Base-by-base conservation (phyloP, 768 basidiomycete species). In the Tulasnella sp. region DNA sequence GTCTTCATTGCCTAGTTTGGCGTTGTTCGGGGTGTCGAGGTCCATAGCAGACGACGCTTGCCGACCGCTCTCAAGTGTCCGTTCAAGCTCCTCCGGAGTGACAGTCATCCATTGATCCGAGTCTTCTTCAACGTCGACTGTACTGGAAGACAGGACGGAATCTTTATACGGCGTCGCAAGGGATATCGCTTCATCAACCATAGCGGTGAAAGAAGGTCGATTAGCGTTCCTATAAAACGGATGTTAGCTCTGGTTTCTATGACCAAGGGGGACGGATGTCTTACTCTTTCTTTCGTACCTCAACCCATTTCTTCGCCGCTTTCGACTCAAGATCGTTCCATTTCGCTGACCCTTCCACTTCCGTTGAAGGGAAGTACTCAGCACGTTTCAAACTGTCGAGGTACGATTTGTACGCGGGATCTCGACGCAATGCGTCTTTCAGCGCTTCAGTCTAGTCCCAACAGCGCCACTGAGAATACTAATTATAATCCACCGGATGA, bases 91-190 rank as follows among this genome's bases (percentile, higher is more conserved):
- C 42, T 81, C 75, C 0, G 79, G 74, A 57, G 88, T 79, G 31
- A 97, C 72, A 50, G 80, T 81, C n/a, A 97, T 72, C 96, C 96
- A 99, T 1, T 77, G 77, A 60, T 94, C 91, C 6, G 74, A 68
- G 62, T 86, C 83, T 65, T 93, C 89, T n/a, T 69, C 69, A 5
- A 50, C 52, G 3, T 62, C 48, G 5, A 46, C 12, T 2, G 45
- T 32, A 23, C 58, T 29, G 3, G 19, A 15, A 12, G 35, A 55
- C 17, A 6, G 37, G 17, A 57, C 39, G 11, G 31, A 17, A 4
- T 31, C 54, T 35, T 56, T 46, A 25, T 27, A 23, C 15, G 41
- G 12, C 46, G 27, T 23, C 19, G 54, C 29, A 17, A 8, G 15
- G 15, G 70, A 69, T 54, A 92, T 67, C 0, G 86, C 85, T 0